Conservation (phyloP, 257 asterid genomes). For the Eucommia ulmoides region DNA sequence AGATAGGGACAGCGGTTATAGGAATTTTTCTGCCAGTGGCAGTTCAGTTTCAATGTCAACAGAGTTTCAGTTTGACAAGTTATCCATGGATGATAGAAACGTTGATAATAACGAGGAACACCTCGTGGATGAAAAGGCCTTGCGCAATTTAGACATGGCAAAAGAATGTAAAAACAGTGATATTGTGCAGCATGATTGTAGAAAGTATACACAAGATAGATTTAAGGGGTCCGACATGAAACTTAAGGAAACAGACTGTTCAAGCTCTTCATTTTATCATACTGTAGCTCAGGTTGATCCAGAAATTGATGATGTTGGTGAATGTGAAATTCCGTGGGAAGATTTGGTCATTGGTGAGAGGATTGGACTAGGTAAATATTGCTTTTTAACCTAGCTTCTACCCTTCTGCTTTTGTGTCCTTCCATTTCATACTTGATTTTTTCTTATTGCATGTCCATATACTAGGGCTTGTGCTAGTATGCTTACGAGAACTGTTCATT, state of each 20-base stretch:
- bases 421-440: slow-evolving; percentile 7
- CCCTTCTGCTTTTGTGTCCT: slow-evolving; percentile 3
- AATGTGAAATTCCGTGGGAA: slow-evolving; percentile 97
- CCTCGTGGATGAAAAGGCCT: slow-evolving; percentile 19
- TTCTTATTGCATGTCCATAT: slow-evolving; percentile 2
- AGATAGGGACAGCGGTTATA: slow-evolving; percentile 20
- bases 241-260: slow-evolving; percentile 28
- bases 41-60: slow-evolving; percentile 19
- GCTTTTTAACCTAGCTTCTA: too few relatives aligned
- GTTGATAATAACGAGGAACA: slow-evolving; percentile 23
- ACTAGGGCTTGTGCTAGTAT: slow-evolving; percentile 3
- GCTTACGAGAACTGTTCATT: too few relatives aligned
- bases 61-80: slow-evolving; percentile 26
- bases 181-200: slow-evolving; percentile 19
- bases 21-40: slow-evolving; percentile 14
- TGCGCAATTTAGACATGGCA: slow-evolving; percentile 17
- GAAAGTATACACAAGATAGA: slow-evolving; percentile 25
- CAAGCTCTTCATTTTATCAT: slow-evolving; percentile 27
- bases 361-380: slow-evolving; percentile 97
- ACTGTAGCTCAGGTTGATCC: slow-evolving; percentile 37
- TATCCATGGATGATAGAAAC: slow-evolving; percentile 23
- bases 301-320: slow-evolving; percentile 87
- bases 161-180: slow-evolving; percentile 15
- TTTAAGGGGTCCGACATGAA: slow-evolving; percentile 17
- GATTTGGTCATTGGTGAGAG: slow-evolving; percentile 93